phyloP scores from a whole-genome alignment of 2,329 filamentous ascomycete species.

The Calonectria naviculata region DNA sequence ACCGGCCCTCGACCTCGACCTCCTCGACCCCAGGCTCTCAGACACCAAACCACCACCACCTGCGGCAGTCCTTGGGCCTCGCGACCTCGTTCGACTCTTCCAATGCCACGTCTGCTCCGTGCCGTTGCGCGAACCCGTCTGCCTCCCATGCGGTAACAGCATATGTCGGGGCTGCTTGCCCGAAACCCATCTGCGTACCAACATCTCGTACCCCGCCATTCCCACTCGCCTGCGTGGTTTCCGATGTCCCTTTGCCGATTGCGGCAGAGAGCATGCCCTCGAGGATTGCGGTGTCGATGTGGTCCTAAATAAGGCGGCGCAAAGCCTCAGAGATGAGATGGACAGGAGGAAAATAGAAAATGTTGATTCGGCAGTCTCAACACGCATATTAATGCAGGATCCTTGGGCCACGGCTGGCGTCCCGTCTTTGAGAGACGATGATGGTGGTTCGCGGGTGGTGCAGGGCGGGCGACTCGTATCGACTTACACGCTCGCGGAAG shows the following conservation, averaged over 20 bases:
- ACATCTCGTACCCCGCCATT: slow-evolving; percentile 82
- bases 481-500: slow-evolving; percentile 73
- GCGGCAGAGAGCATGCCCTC: slow-evolving; percentile 77
- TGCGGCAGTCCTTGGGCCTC: slow-evolving; percentile 27
- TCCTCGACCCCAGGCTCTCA: background rate
- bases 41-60: background rate
- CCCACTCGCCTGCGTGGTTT: slow-evolving; percentile 77
- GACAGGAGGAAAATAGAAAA: slow-evolving; percentile 49
- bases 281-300: slow-evolving; percentile 85
- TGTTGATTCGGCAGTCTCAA: slow-evolving; percentile 41
- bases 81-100: slow-evolving; percentile 71
- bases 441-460: slow-evolving; percentile 49
- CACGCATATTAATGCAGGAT: slow-evolving; percentile 51
- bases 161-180: slow-evolving; percentile 83
- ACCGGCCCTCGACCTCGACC: background rate
- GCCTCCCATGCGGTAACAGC: slow-evolving; percentile 84
- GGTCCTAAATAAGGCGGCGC: slow-evolving; percentile 77
- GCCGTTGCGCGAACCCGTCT: slow-evolving; percentile 75
- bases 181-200: slow-evolving; percentile 68
- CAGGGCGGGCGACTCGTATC: slow-evolving; percentile 71
- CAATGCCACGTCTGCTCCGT: slow-evolving; percentile 82
- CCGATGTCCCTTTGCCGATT: slow-evolving; percentile 76
- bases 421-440: slow-evolving; percentile 50
- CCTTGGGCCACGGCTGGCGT: slow-evolving; percentile 54
- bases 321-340: slow-evolving; percentile 67